Evolutionary conservation across 176 grass and related monocot genomes (phyloP), one percentile per base, ranked within the genome.

Genomic region (Neostapfia colusana): DNA sequence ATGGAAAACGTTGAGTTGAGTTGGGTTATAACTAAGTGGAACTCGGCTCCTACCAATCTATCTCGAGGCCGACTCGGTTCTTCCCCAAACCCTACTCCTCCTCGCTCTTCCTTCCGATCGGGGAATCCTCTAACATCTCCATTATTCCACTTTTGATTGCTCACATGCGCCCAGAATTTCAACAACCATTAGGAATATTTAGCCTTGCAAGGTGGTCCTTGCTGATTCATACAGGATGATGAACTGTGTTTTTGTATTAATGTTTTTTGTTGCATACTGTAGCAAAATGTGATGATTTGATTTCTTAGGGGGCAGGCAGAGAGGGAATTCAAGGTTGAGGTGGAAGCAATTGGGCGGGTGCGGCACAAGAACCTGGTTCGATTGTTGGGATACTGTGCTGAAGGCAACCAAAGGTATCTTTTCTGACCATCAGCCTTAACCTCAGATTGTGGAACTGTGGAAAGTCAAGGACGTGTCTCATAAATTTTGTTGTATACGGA

Each of bases 301-400:
- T 73, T 63, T 75, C 41, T 79, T 57, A 99, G 95, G 87, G 95
- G 95, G 3, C 95, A 99, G 75, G 95, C 95, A 45, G 95, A 99
- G 78, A 92, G 82, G 54, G 95, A 99, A 88, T 99, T 99, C 81
- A 99, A 95, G 81, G 91, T 94, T 63, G 95, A 99, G 83, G 95
- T 99, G 11, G 95, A 99, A 85, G 89, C 95, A 46, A 99, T 99
- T 51, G 95, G 95, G 17, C 85, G 95, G 26, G 95, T 92, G 79
- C 89, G 95, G 37, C 95, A 99, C 87, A 99, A 99, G 77, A 99
- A 99, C 77, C 81, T 99, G 39, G 95, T 92, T 50, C 90, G 89
- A 45, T 87, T 99, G 25, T 81, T 99, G 31, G 95, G 95, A 62
- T 99, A 99, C 66, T 94, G 95, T 44, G 91, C 91, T 64, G 95